These are phyloP conservation scores for Starmerella bombicola DNA, from an alignment of 805 yeast species.

Conservation along the genomic window DNA sequence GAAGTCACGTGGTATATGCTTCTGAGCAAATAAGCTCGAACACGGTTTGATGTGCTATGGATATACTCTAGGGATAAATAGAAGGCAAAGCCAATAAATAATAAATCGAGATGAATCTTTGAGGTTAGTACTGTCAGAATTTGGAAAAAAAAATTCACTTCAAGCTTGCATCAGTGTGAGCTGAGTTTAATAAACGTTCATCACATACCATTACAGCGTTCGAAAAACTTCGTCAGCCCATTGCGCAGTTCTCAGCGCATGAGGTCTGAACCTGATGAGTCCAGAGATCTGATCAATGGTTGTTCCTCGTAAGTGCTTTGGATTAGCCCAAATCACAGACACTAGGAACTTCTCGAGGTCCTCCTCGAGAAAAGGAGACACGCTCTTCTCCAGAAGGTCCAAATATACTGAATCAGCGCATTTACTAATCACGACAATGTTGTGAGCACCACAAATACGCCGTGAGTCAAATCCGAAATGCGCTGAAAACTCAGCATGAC, in stretches of 20 bases:
- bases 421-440: constrained; percentile 12
- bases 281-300: constrained; percentile 16
- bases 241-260: not conserved
- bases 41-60: no score
- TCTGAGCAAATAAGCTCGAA: no score
- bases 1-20: no score
- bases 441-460: constrained; percentile 18
- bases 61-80: no score
- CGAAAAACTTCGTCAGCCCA: constrained; percentile 12
- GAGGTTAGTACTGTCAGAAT: constrained; percentile 23
- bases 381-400: constrained; percentile 6
- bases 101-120: no score
- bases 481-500: not conserved
- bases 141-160: constrained; percentile 19
- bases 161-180: constrained; percentile 29
- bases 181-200: constrained; percentile 26
- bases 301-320: constrained; percentile 11
- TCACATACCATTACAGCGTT: constrained; percentile 21
- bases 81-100: no score
- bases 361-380: constrained; percentile 3
- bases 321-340: constrained; percentile 8
- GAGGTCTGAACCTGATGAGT: constrained; percentile 12
- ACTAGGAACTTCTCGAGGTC: constrained; percentile 11
- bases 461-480: constrained; percentile 9
- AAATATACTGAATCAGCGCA: constrained; percentile 16